Conservation (phyloP, 257 asterid species). For the Nicotiana benthamiana region DNA sequence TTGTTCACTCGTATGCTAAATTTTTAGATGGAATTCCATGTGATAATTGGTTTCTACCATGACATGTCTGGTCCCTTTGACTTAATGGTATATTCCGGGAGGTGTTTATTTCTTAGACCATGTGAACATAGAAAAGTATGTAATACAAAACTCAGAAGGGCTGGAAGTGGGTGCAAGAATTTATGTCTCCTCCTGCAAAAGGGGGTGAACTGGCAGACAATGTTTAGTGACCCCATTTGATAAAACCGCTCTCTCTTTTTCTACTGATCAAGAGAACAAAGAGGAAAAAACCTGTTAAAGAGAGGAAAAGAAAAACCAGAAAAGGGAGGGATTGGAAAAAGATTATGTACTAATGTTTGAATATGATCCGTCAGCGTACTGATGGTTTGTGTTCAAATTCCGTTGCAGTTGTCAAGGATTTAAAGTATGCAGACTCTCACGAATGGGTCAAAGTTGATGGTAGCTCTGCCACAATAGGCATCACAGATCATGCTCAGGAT, state of each 20-base stretch:
- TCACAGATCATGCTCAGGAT: conserved; percentile 85
- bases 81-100: background rate
- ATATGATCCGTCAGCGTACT: background rate
- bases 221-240: background rate
- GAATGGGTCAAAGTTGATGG: conserved; percentile 93
- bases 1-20: background rate
- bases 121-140: background rate
- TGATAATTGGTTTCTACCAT: background rate
- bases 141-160: background rate
- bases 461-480: conserved; percentile 69
- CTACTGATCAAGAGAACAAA: background rate
- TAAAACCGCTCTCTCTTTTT: background rate
- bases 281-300: background rate
- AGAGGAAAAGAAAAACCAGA: no score
- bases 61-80: background rate
- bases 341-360: background rate
- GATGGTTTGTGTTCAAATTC: background rate
- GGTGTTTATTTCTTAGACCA: background rate
- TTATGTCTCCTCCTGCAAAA: background rate
- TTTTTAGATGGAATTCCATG: background rate
- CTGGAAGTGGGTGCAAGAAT: background rate
- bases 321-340: background rate
- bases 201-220: background rate
- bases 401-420: conserved; percentile 66
- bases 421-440: conserved; percentile 81